These are phyloP conservation scores for Nothophoma quercina DNA, from an alignment of 2,329 filamentous ascomycete genomes.

Conservation along the genomic window DNA sequence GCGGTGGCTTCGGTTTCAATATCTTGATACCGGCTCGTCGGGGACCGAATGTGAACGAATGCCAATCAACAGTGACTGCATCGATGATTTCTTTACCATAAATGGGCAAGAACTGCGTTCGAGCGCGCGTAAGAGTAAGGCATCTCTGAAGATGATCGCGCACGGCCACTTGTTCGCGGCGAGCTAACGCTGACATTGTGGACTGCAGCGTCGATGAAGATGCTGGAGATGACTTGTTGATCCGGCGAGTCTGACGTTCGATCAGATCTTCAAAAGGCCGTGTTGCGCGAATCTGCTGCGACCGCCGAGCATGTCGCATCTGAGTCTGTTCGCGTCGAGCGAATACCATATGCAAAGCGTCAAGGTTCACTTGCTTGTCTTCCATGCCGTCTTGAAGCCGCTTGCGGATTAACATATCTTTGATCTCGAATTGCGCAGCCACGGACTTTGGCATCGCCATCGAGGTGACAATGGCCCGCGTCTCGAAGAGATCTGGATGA, in stretches of 20 bases:
- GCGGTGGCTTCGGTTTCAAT: conserved; percentile 19
- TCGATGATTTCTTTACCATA: conserved; percentile 84
- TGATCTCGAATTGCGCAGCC: conserved; percentile 74
- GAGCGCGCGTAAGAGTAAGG: conserved; percentile 80
- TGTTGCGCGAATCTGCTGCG: conserved; percentile 66
- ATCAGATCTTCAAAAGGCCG: conserved; percentile 73
- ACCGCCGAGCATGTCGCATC: conserved; percentile 58
- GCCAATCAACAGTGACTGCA: conserved; percentile 68
- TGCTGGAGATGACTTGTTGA: conserved; percentile 59
- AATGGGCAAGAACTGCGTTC: conserved; percentile 79
- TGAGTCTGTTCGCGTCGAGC: conserved; percentile 69
- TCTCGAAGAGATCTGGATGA: conserved; percentile 95
- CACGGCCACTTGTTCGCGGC: conserved; percentile 72
- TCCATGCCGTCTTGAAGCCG: conserved; percentile 68
- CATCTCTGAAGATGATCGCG: conserved; percentile 79
- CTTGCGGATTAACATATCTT: conserved; percentile 73
- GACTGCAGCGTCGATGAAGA: conserved; percentile 71
- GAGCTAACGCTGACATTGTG: conserved; percentile 72
- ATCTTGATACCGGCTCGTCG: conserved; percentile 51
- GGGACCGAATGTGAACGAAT: conserved; percentile 43
- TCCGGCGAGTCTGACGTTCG: conserved; percentile 69
- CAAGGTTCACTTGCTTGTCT: conserved; percentile 72
- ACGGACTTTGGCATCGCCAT: conserved; percentile 89
- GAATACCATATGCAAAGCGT: conserved; percentile 81
- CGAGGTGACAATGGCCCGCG: conserved; percentile 94